These are phyloP conservation scores for Calonectria henricotiae DNA, from an alignment of 2,329 filamentous ascomycete species.

Conservation along the genomic window DNA sequence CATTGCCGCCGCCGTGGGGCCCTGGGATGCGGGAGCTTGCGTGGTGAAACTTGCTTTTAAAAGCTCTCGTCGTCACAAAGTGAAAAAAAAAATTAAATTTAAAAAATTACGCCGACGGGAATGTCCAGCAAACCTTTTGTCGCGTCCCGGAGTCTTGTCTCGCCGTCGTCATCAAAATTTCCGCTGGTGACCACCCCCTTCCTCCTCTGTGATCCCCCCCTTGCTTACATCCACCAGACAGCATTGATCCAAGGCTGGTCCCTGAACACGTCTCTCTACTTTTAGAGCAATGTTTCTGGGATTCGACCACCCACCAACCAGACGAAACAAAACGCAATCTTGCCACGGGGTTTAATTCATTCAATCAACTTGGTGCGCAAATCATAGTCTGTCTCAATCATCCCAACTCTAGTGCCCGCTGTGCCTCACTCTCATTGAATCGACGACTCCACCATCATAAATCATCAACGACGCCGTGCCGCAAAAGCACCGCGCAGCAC, in stretches of 20 bases:
- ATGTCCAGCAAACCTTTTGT: conserved; percentile 19
- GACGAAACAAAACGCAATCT: conserved; percentile 4
- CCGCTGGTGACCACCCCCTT: neutral
- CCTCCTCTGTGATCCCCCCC: neutral
- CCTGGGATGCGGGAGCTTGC: conserved; percentile 10
- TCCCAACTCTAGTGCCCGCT: conserved; percentile 28
- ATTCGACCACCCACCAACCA: conserved; percentile 27
- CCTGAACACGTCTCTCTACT: conserved; percentile 20
- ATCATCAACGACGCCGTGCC: conserved; percentile 23
- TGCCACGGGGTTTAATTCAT: conserved; percentile 2
- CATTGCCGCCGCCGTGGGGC: conserved; percentile 28
- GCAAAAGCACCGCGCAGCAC: conserved; percentile 25
- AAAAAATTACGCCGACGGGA: neutral
- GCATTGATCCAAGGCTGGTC: conserved; percentile 22
- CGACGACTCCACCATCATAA: conserved; percentile 20
- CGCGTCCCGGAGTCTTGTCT: conserved; percentile 3
- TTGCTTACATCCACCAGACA: neutral
- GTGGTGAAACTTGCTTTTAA: conserved; percentile 31
- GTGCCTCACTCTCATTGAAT: conserved; percentile 24
- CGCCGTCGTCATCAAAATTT: conserved; percentile 16
- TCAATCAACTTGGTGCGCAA: conserved; percentile 25
- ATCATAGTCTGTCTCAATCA: conserved; percentile 23
- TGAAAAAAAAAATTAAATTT: neutral
- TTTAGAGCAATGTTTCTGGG: conserved; percentile 15
- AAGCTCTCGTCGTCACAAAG: conserved; percentile 11